Evolutionary conservation across 441 rosid species (phyloP).

Genomic region (Eugenia klotzschiana): DNA sequence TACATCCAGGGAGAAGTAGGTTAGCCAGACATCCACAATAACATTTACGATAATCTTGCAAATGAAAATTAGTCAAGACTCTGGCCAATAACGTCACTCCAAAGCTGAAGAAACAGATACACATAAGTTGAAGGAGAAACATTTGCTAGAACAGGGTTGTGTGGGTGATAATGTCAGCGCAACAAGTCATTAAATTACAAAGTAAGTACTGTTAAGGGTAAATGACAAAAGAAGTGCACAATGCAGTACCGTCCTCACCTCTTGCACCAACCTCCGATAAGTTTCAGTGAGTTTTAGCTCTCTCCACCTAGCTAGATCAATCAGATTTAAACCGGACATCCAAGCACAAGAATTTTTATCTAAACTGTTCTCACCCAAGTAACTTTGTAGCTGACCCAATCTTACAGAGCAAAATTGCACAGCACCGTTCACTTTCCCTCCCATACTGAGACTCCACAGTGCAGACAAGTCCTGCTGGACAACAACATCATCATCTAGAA

Average conservation of each 20-base stretch:
- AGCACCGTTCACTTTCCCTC: slow-evolving; percentile 81
- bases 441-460: slow-evolving; percentile 30
- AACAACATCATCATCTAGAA: slow-evolving; percentile 25
- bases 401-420: slow-evolving; percentile 55
- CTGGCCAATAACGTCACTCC: not conserved
- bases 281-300: slow-evolving; percentile 59
- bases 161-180: not conserved
- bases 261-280: slow-evolving; percentile 36
- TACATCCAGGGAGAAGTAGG: not conserved
- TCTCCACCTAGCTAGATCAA: slow-evolving; percentile 80
- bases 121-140: not conserved
- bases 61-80: not conserved
- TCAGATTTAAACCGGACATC: slow-evolving; percentile 90
- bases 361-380: slow-evolving; percentile 27
- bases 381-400: slow-evolving; percentile 45
- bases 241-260: slow-evolving; percentile 31
- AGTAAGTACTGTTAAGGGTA: not conserved
- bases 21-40: not conserved
- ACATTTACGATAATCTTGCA: not conserved
- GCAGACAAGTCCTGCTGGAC: slow-evolving; percentile 13
- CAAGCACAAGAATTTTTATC: slow-evolving; percentile 51
- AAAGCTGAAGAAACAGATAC: not conserved
- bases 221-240: not conserved
- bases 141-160: not conserved
- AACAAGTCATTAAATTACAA: not conserved